Percentiles rank a stretch among this genome's conserved stretches.
phyloP scores from a whole-genome alignment of 2,329 filamentous ascomycete genomes.

The Curvularia sp. region DNA sequence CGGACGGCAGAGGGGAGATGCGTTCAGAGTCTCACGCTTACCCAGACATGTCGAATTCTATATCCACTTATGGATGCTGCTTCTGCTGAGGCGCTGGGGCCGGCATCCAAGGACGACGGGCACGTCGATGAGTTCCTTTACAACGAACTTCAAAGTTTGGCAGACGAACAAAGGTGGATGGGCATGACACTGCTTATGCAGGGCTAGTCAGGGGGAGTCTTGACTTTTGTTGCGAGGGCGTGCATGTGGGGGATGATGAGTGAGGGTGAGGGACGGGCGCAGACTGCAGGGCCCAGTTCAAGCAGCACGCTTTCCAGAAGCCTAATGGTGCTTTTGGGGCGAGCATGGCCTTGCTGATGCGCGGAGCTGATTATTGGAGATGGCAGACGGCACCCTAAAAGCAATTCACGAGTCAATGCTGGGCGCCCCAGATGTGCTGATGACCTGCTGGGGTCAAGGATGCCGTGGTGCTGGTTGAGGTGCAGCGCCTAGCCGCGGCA shows the following conservation, averaged over 20 bases:
- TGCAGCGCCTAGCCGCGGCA: constrained; percentile 14
- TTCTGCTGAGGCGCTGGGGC: constrained; percentile 12
- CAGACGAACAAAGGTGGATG: neutral
- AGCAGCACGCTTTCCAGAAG: constrained; percentile 7
- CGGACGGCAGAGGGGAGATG: neutral
- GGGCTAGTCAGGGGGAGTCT: constrained; percentile 9
- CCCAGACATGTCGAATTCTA: constrained; percentile 32
- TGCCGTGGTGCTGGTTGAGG: constrained; percentile 10
- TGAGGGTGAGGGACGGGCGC: constrained; percentile 4
- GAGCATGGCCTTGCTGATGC: constrained; percentile 14
- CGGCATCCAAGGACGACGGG: constrained; percentile 20
- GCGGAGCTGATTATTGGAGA: constrained; percentile 8
- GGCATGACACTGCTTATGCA: constrained; percentile 25
- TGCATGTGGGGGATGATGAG: constrained; percentile 30
- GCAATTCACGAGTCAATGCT: constrained; percentile 13
- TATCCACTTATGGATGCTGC: constrained; percentile 13
- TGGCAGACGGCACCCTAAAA: constrained; percentile 22
- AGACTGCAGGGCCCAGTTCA: constrained; percentile 12
- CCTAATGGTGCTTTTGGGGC: constrained; percentile 24
- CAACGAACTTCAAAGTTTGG: constrained; percentile 1
- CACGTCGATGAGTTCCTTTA: constrained; percentile 3
- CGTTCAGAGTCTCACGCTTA: constrained; percentile 18
- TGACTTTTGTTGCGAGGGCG: constrained; percentile 18
- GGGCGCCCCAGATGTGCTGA: constrained; percentile 5
- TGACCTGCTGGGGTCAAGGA: constrained; percentile 3